Conservation (phyloP, 202 grass and related monocot species). For the Zoysia matrella region DNA sequence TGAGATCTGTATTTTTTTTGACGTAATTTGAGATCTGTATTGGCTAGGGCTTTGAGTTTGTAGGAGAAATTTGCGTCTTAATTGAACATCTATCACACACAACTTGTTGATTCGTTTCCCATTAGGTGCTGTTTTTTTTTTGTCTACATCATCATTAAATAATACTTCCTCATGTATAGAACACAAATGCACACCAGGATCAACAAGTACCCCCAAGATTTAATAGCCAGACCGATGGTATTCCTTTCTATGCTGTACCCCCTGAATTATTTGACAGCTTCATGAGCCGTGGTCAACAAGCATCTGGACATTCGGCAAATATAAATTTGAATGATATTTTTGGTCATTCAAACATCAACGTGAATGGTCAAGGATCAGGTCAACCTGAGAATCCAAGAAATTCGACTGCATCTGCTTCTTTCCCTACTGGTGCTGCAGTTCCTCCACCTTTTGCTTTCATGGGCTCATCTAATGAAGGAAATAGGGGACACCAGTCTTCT, state of each 20-base stretch:
- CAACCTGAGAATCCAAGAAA: conserved; percentile 35
- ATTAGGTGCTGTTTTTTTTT: neutral
- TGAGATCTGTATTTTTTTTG: neutral
- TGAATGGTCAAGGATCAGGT: conserved; percentile 37
- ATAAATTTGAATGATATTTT: conserved; percentile 62
- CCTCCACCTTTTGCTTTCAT: conserved; percentile 42
- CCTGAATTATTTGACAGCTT: conserved; percentile 57
- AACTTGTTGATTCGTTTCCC: conserved; percentile 11
- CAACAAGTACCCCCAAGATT: conserved; percentile 44
- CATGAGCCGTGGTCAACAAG: conserved; percentile 50
- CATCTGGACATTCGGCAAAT: conserved; percentile 50
- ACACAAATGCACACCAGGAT: conserved; percentile 29
- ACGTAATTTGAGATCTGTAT: conserved; percentile 15
- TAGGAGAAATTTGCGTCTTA: neutral
- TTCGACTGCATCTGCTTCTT: conserved; percentile 24
- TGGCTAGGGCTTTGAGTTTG: neutral
- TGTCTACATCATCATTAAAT: conserved; percentile 17
- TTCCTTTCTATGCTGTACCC: conserved; percentile 50
- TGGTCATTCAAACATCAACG: conserved; percentile 35
- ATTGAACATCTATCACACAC: conserved; percentile 16
- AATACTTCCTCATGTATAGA: conserved; percentile 41
- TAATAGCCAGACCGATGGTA: conserved; percentile 34
- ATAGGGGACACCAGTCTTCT: conserved; percentile 12
- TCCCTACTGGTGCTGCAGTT: conserved; percentile 30
- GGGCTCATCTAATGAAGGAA: conserved; percentile 36